Base-by-base conservation (phyloP, 192 early-diverging fungal genomes). In the Coemansia sp. region DNA sequence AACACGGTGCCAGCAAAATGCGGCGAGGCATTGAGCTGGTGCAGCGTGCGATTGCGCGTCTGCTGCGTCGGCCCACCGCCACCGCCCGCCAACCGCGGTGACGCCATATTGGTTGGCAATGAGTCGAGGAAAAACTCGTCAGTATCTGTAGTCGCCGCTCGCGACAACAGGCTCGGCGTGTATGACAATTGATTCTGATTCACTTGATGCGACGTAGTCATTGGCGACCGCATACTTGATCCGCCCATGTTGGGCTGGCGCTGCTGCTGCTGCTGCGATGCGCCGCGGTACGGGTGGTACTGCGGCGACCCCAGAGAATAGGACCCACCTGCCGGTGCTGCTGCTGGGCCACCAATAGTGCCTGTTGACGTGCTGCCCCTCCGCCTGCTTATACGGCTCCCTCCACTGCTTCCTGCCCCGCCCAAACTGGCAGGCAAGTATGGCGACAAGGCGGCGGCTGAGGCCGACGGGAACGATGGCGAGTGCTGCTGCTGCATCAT, bases 241-340 rank as follows among this genome's bases (percentile, higher is more conserved):
- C 37, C 31, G 4, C 14, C 13, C n/a, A n/a, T n/a, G 29, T 16
- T 17, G 54, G 42, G 39, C 39, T 7, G 39, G 39, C 39, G 29
- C 36, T 16, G 57, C 19, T 36, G 57, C 36, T 19, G 57, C 17
- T 33, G 35, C 56, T 33, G 33, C 10, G 35, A 7, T 0, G 56
- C 3, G 29, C 17, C 16, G 46, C 66, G 72, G 37, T 74, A 74
- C 41, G 72, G 66, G 21, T 74, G 72, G 66, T 74, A 66, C 33
- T 74, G 66, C 7, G 72, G 62, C 51, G 71, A 73, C 21, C 44
- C 59, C 21, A 44, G n/a, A 1, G 44, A 16, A 50, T 51, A n/a
- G 5, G 48, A 14, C 8, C 48, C 39, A 3, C 50, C 35, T 10
- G 29, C 29, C 50, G 8, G 19, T 3, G 63, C 63, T 50, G 11